phyloP scores from a whole-genome alignment of 345 rosid species.

The Lagerstroemia speciosa region DNA sequence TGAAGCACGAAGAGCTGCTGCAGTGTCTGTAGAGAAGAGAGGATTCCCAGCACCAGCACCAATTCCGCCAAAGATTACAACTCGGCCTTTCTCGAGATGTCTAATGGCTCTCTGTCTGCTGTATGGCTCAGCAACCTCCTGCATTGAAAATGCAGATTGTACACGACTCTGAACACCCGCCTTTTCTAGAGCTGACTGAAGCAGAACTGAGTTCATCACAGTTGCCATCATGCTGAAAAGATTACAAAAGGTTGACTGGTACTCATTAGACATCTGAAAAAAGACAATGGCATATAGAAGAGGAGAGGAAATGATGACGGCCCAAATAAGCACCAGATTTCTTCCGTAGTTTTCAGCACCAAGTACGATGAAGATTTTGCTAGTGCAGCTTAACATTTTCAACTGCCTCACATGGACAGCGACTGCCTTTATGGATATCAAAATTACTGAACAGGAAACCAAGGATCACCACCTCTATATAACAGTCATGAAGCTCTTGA shows the following conservation, averaged over 20 bases:
- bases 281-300: background rate
- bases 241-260: constrained; percentile 4
- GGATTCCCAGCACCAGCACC: constrained; percentile 87
- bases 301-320: background rate
- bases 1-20: constrained; percentile 82
- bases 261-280: background rate
- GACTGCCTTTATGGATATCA: background rate
- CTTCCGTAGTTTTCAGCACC: background rate
- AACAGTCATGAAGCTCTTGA: no score
- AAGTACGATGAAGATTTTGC: background rate
- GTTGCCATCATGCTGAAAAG: constrained; percentile 81
- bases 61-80: constrained; percentile 86
- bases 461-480: background rate
- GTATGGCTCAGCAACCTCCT: constrained; percentile 77
- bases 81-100: constrained; percentile 92
- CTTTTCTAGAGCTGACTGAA: constrained; percentile 83
- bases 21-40: constrained; percentile 79
- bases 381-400: background rate
- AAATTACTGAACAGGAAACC: background rate
- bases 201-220: constrained; percentile 77
- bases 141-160: constrained; percentile 65
- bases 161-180: constrained; percentile 62
- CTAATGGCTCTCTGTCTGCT: constrained; percentile 64
- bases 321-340: background rate
- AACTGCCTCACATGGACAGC: background rate